phyloP scores from a whole-genome alignment of 306 rosid species.

The Vigna radiata region DNA sequence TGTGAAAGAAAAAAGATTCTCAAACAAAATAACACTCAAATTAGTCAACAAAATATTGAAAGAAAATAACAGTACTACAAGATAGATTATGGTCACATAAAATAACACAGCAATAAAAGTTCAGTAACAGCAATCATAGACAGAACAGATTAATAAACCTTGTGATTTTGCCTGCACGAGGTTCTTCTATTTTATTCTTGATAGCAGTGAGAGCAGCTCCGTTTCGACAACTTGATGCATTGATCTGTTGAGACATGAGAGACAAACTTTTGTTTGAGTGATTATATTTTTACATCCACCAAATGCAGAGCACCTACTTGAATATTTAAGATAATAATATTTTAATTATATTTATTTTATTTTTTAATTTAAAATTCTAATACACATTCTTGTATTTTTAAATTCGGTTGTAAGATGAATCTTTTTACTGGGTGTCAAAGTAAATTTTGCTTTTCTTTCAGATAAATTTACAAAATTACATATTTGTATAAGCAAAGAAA shows the following conservation, averaged over 20 bases:
- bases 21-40: slow-evolving; percentile 27
- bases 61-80: slow-evolving; percentile 14
- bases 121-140: slow-evolving; percentile 16
- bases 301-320: too few species aligned
- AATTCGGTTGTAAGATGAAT: too few species aligned
- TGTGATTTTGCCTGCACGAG: slow-evolving; percentile 49
- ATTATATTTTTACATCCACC: too few species aligned
- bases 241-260: slow-evolving; percentile 58
- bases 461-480: slow-evolving; percentile 12
- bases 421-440: too few species aligned
- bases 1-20: slow-evolving; percentile 14
- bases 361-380: too few species aligned
- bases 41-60: slow-evolving; percentile 36
- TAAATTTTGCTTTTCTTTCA: background rate
- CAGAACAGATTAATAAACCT: slow-evolving; percentile 58
- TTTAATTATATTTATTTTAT: too few species aligned
- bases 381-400: too few species aligned
- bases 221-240: slow-evolving; percentile 76
- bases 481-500: slow-evolving; percentile 15
- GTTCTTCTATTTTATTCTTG: slow-evolving; percentile 71
- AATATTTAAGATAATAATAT: too few species aligned
- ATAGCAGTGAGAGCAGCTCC: slow-evolving; percentile 57
- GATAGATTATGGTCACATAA: slow-evolving; percentile 33
- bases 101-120: slow-evolving; percentile 28
- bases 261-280: slow-evolving; percentile 8